Evolutionary conservation across 176 grass and related monocot genomes (phyloP), one percentile per base, ranked within the genome.

Genomic region (Pontederia crassipes): DNA sequence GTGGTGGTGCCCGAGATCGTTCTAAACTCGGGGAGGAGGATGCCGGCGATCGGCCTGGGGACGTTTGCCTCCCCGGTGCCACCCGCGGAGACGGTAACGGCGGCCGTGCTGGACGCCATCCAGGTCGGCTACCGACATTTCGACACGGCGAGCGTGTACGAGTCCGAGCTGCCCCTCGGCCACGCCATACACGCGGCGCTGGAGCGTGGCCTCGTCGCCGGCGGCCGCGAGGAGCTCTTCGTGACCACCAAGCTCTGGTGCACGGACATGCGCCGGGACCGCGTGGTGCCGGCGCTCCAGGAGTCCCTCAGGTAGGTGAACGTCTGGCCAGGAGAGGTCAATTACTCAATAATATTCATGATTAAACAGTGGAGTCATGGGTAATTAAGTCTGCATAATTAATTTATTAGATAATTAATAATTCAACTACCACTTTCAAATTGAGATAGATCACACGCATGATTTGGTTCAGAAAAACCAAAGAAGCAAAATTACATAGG

Each of bases 111-210:
- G 20, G 20, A 24, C 20, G 20, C 20, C 20, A 24, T 24, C 20
- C 0, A 24, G 20, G 20, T 24, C 20, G 20, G 20, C 20, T 24
- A 24, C 20, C 20, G 20, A 24, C 20, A 24, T 24, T 24, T 24
- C 20, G 83, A 87, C 80, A 83, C 88, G 4, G 88, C 88, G 11
- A 4, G 32, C 59, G 0, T 78, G 46, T 92, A 92, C 71, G 7
- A 26, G 32, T 69, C 80, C 10, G 83, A 86, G 70, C 28, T 8
- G 20, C 15, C 72, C 13, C 26, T 91, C 26, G 79, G 76, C 52
- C 71, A 77, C 2, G 87, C 76, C 52, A 52, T 80, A 17, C 29
- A 72, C 2, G 69, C 73, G 53, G 87, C 87, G 0, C 8, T 60
- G 4, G 50, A 29, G 0, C 64, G 76, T 17, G 83, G 76, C 8